phyloP scores from a whole-genome alignment of 352 stramenopile genomes.

The Globisporangium acanthophoron region DNA sequence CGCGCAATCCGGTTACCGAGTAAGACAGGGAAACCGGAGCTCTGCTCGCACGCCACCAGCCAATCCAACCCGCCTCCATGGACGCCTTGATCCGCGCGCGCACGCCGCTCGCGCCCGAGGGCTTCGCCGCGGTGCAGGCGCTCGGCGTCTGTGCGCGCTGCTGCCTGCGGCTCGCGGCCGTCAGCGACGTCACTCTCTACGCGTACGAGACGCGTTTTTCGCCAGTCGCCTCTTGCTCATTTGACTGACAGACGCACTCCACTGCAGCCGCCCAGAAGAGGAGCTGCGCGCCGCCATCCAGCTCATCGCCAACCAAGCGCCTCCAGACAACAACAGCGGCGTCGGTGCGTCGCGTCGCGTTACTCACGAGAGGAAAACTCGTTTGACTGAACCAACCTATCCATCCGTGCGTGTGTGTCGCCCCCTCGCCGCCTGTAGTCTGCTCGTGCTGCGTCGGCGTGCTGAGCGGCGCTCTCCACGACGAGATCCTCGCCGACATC shows the following conservation, averaged over 20 bases:
- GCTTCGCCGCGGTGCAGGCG: conserved; percentile 16
- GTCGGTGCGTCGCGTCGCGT: not conserved
- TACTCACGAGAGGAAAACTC: not conserved
- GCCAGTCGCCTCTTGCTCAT: not conserved
- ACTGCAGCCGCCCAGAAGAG: conserved; percentile 22
- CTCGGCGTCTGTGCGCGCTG: conserved; percentile 58
- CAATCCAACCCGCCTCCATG: not conserved
- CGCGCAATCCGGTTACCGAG: no score
- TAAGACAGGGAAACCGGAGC: no score
- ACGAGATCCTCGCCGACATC: conserved; percentile 37
- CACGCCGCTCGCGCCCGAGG: conserved; percentile 25
- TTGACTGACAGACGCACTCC: not conserved
- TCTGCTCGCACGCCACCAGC: not conserved
- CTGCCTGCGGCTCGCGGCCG: conserved; percentile 51
- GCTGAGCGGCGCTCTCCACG: conserved; percentile 37
- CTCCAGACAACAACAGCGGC: not conserved
- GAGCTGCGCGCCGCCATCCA: conserved; percentile 19
- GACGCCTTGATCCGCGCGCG: conserved; percentile 10
- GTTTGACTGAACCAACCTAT: not conserved
- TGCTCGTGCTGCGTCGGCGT: conserved; percentile 73
- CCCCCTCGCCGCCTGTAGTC: conserved; percentile 18
- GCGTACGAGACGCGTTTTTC: conserved; percentile 19
- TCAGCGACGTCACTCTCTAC: conserved; percentile 45
- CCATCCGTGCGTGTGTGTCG: conserved; percentile 1
- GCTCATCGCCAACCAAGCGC: not conserved